Evolutionary conservation across 176 grass and related monocot genomes (phyloP).

Genomic region (Hordeum marinum): DNA sequence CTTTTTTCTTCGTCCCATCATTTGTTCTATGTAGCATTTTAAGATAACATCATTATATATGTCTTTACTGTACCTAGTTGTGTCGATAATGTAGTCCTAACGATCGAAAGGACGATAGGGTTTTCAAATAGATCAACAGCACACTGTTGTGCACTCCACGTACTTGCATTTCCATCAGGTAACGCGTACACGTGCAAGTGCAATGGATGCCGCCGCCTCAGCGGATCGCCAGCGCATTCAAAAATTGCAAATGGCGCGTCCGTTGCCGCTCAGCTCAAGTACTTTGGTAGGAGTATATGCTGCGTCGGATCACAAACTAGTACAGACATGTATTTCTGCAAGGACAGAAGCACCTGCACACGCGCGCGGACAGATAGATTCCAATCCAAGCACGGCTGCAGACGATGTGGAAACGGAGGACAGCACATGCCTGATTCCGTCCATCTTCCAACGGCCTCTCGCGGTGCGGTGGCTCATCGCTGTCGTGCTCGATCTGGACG

Average conservation of each 20-base stretch:
- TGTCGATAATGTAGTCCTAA: conserved; percentile 19
- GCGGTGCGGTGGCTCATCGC: not conserved
- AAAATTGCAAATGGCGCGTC: not conserved
- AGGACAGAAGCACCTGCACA: too few relatives aligned
- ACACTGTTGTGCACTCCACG: not conserved
- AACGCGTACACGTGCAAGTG: not conserved
- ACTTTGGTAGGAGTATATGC: too few relatives aligned
- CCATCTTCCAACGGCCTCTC: not conserved
- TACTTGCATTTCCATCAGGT: not conserved
- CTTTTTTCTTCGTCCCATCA: too few relatives aligned
- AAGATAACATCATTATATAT: too few relatives aligned
- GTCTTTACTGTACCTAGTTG: not conserved
- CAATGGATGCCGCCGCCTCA: too few relatives aligned
- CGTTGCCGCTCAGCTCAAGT: not conserved
- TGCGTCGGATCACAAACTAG: too few relatives aligned
- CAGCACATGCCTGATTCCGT: not conserved
- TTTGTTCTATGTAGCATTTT: too few relatives aligned
- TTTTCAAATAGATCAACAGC: not conserved
- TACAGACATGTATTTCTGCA: not conserved
- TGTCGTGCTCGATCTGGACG: not conserved
- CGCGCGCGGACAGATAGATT: too few relatives aligned
- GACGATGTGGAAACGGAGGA: not conserved
- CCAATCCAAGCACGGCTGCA: not conserved
- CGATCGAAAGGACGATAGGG: not conserved
- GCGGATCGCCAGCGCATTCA: not conserved